Evolutionary conservation across 1,139 yeast genomes (phyloP), one percentile per base, ranked within the genome.

Genomic region (Hemisphaericaspora xylofermentans): DNA sequence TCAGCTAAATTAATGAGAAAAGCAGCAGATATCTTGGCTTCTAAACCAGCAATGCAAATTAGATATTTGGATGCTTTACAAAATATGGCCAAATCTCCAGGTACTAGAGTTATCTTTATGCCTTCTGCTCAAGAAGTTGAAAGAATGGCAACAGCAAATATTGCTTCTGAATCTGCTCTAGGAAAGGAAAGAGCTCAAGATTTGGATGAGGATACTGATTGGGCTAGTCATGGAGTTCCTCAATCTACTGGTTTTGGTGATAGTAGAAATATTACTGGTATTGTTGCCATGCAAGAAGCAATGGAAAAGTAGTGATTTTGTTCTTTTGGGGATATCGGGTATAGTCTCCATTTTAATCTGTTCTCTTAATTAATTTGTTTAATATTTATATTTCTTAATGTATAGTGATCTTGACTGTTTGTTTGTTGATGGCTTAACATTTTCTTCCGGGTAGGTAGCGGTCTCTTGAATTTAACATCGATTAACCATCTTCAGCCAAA

Each of bases 41-140:
- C 87, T 33, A 81, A 82, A 52, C 81, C 88, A 5, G 91, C 89
- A 27, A 82, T 84, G 87, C 89, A 84, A 66, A 84, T 84, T 57
- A 69, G 91, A 60, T 84, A 84, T 59, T 72, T 84, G 60, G 91
- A 84, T 54, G 89, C 89, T n/a, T 80, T 84, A 79, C 88, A 82
- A 61, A 71, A 69, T 45, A 83, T 84, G 88, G 86, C 88, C 27
- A 78, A 69, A 53, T 57, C 74, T 33, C 68, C 87, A 3, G 75
- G 76, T 43, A 66, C 86, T 14, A 80, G 82, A 63, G 89, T 84
- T 44, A 83, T 84, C 24, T 84, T 84, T 61, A 83, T 84, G 88
- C 89, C 91, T 5, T 67, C 75, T 7, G 60, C 76, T 5, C 69
- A 63, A 42, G 74, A 68, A 49, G 67, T 69, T 39, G 75, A 69